A percentile compares a stretch with the other conserved stretches of the same genome.
Evolutionary conservation across 2,329 filamentous ascomycete genomes (phyloP).

Genomic region (Cladophialophora immunda): DNA sequence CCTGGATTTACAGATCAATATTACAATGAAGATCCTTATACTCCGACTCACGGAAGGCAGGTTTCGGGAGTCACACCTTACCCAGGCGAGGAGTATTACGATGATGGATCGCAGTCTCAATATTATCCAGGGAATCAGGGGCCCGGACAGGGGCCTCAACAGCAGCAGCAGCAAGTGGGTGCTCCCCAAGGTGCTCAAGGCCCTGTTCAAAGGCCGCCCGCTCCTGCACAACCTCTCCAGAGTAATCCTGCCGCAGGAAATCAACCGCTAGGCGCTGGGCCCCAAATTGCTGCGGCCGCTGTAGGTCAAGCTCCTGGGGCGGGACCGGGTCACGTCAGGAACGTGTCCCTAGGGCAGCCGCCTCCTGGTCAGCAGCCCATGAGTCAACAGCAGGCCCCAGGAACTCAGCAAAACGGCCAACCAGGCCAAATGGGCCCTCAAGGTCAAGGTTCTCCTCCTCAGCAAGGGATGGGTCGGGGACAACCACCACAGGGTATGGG

Average conservation of each 20-base stretch:
- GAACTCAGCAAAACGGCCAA: conserved; percentile 1
- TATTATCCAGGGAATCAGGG: conserved; percentile 11
- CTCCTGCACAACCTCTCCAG: conserved; percentile 30
- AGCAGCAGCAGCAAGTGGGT: conserved; percentile 22
- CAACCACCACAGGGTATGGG: conserved; percentile 16
- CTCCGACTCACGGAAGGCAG: conserved; percentile 24
- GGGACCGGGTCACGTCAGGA: conserved; percentile 13
- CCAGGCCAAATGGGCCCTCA: conserved; percentile 13
- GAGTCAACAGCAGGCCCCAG: conserved; percentile 3
- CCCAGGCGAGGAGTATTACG: conserved; percentile 27
- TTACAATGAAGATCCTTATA: conserved; percentile 27
- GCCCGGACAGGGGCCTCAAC: conserved; percentile 10
- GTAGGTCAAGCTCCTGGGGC: background rate
- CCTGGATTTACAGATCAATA: conserved; percentile 44
- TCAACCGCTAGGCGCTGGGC: conserved; percentile 20
- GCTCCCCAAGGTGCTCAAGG: conserved; percentile 12
- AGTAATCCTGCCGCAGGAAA: conserved; percentile 16
- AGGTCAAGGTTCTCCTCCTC: conserved; percentile 9
- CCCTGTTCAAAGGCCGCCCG: conserved; percentile 18
- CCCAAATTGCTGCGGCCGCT: background rate
- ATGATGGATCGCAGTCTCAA: conserved; percentile 23
- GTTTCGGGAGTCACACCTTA: conserved; percentile 33
- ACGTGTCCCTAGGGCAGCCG: conserved; percentile 2
- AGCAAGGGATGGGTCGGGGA: conserved; percentile 8
- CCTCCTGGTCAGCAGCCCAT: conserved; percentile 12